Base-by-base conservation (phyloP, 306 rosid genomes). In the Datisca glomerata region DNA sequence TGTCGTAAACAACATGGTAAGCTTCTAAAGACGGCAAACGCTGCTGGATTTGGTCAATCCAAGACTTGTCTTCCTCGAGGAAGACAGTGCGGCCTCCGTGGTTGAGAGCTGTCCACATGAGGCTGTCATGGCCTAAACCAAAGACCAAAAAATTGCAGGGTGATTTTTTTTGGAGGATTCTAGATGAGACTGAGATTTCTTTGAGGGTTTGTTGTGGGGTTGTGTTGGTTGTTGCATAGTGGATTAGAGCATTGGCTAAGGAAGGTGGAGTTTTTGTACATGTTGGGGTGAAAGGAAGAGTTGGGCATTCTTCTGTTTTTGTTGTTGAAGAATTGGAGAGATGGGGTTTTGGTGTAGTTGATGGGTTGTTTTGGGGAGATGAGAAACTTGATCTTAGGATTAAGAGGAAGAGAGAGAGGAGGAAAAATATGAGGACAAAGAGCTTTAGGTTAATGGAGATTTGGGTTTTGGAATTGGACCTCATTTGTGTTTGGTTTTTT, bases 31-130 rank as follows among this genome's bases (percentile, higher is more conserved):
- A 3, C 7, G 97, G 89, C 0, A 89, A 14, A 13, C 55, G 60
- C 12, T 43, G 18, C 14, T 50, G 60, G 44, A 80, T 70, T 48
- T 83, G 72, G 13, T 68, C 55, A 27, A 89, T 89, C 97, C 97
- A 89, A 0, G 81, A 50, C 29, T 58, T 55, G 75, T 76, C 83
- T 40, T 87, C 97, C 65, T 87, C 97, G 0, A 87, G 83, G 66
- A 83, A 87, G 12, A 87, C 68, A 0, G 97, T 87, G 0, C 95
- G 69, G 21, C 97, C 94, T 0, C 94, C 97, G 17, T 74, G 68
- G 84, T 89, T 89, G 45, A 89, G 82, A 7, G 81, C 51, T 0
- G 89, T 57, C 97, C 95, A 89, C 95, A 89, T 83, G 20, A 89
- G 74, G 64, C 93, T 89, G 68, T 89, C 97, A 13, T 70, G 75